phyloP scores from a whole-genome alignment of 2,329 filamentous ascomycete species.

The Ceratocystis cubensis region DNA sequence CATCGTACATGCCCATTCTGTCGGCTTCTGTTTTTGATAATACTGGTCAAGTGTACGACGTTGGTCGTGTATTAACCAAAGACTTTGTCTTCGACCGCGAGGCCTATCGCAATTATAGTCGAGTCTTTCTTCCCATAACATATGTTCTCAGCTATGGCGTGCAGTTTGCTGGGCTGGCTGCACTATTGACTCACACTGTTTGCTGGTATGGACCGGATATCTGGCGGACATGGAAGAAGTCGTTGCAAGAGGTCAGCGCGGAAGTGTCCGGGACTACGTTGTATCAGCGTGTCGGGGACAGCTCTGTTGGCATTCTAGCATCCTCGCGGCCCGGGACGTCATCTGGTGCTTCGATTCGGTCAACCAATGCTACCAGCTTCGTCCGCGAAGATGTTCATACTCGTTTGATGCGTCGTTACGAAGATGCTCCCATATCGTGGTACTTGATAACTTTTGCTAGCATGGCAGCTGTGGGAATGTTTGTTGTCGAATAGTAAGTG shows the following conservation, averaged over 20 bases:
- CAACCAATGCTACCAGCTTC: background rate
- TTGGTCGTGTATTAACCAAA: slow-evolving; percentile 62
- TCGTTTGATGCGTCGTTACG: slow-evolving; percentile 69
- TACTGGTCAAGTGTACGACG: slow-evolving; percentile 65
- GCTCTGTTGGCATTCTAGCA: slow-evolving; percentile 14
- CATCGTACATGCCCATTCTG: slow-evolving; percentile 75
- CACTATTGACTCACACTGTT: slow-evolving; percentile 65
- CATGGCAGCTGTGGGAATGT: slow-evolving; percentile 70
- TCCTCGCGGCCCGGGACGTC: slow-evolving; percentile 11
- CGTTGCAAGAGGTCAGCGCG: slow-evolving; percentile 47
- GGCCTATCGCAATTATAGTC: slow-evolving; percentile 69
- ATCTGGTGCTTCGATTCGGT: slow-evolving; percentile 22
- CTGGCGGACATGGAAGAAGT: slow-evolving; percentile 60
- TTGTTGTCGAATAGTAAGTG: slow-evolving; percentile 69
- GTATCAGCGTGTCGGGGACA: slow-evolving; percentile 41
- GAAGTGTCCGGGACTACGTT: slow-evolving; percentile 34
- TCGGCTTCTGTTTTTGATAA: slow-evolving; percentile 81
- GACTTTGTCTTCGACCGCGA: slow-evolving; percentile 67
- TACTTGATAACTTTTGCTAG: slow-evolving; percentile 62
- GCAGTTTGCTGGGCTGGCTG: slow-evolving; percentile 71
- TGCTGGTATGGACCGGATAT: slow-evolving; percentile 82
- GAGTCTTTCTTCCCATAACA: slow-evolving; percentile 74
- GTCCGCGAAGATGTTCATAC: slow-evolving; percentile 68
- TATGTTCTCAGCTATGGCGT: slow-evolving; percentile 79
- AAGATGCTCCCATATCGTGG: slow-evolving; percentile 71